These are phyloP conservation scores for Debaryomyces sp. DNA, from an alignment of 1,139 yeast species.

Conservation along the genomic window DNA sequence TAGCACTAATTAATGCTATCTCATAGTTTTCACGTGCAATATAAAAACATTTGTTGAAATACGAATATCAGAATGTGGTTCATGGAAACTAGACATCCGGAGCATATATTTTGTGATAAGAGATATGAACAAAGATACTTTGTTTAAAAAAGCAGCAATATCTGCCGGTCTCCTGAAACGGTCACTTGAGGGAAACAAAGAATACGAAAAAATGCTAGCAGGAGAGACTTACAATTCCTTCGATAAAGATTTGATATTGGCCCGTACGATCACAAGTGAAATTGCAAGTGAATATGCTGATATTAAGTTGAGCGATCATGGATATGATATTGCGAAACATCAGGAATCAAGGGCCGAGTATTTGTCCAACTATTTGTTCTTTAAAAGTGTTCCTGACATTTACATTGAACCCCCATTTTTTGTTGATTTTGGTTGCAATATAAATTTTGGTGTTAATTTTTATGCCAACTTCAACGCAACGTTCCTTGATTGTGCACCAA, in stretches of 20 bases:
- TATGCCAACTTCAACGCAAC: constrained; percentile 60
- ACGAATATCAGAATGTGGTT: neutral
- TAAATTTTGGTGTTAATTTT: constrained; percentile 49
- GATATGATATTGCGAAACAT: constrained; percentile 25
- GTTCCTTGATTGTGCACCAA: constrained; percentile 61
- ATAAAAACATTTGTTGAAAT: neutral
- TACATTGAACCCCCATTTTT: constrained; percentile 56
- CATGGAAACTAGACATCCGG: neutral
- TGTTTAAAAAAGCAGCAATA: neutral
- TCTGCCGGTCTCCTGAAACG: neutral
- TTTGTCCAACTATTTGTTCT: constrained; percentile 38
- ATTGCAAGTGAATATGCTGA: constrained; percentile 25
- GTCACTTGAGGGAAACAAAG: neutral
- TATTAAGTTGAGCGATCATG: constrained; percentile 31
- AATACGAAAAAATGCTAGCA: neutral
- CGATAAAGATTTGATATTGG: constrained; percentile 6
- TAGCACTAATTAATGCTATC: no score
- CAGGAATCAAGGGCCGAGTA: constrained; percentile 28
- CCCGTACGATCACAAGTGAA: constrained; percentile 9
- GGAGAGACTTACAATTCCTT: constrained; percentile 10
- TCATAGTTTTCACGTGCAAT: no score
- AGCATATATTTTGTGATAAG: neutral
- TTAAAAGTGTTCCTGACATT: constrained; percentile 39
- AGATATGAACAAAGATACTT: neutral
- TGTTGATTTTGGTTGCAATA: constrained; percentile 62